phyloP scores from a whole-genome alignment of 495 filamentous ascomycete species.

The Platismatia glauca region DNA sequence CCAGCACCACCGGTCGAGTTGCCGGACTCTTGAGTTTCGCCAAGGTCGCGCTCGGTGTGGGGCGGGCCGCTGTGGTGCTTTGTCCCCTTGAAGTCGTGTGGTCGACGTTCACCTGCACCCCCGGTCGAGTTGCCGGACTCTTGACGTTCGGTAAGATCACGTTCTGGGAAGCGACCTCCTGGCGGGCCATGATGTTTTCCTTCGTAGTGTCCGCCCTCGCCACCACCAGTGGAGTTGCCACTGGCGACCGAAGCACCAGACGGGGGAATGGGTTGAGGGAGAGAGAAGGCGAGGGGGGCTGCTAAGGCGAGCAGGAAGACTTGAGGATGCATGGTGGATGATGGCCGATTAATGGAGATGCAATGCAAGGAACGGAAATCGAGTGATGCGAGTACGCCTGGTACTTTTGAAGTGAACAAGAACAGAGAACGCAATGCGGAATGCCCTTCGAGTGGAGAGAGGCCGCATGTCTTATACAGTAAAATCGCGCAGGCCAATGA shows the following conservation, averaged over 20 bases:
- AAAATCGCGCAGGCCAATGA: background rate
- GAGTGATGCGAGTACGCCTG: background rate
- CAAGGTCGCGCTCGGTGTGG: too few species aligned
- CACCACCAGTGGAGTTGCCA: background rate
- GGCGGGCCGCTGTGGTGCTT: too few species aligned
- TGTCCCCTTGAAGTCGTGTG: too few species aligned
- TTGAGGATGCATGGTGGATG: background rate
- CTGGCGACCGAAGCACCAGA: background rate
- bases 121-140: background rate
- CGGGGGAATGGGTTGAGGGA: background rate
- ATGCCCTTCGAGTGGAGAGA: background rate
- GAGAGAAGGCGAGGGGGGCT: background rate
- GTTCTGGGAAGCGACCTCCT: background rate
- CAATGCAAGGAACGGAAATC: background rate
- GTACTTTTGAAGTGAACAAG: background rate
- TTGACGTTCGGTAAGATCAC: background rate
- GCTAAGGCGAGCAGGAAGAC: background rate
- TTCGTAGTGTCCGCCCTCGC: background rate
- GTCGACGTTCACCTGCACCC: too few species aligned
- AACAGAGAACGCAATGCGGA: background rate
- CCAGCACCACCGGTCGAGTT: too few species aligned
- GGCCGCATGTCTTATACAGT: background rate
- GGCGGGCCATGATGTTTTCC: background rate
- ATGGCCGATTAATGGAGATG: background rate
- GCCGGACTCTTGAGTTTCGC: too few species aligned